Conservation (phyloP, 2,329 filamentous ascomycete species). For the Geosmithia flava region DNA sequence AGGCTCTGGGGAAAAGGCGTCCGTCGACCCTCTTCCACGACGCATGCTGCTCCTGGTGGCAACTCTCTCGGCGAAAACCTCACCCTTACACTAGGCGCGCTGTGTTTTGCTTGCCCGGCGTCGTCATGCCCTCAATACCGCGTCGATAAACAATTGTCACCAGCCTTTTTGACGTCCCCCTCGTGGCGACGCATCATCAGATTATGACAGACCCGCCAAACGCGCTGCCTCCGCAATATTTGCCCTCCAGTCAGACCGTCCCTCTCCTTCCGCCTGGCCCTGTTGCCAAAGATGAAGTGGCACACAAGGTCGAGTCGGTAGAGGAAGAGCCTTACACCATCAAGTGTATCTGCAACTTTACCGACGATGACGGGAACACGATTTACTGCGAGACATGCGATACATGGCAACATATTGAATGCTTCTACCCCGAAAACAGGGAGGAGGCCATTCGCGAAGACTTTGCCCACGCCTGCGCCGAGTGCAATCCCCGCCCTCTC, state of each 20-base stretch:
- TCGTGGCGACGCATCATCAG: constrained; percentile 32
- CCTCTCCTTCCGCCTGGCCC: constrained; percentile 17
- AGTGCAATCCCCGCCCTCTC: constrained; percentile 69
- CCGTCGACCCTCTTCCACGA: not conserved
- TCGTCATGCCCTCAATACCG: constrained; percentile 47
- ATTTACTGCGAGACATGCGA: constrained; percentile 94
- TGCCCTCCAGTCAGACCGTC: constrained; percentile 40
- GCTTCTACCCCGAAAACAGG: constrained; percentile 72
- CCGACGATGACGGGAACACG: constrained; percentile 93
- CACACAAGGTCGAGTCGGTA: constrained; percentile 35
- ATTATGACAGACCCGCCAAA: constrained; percentile 52
- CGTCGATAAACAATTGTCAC: constrained; percentile 34
- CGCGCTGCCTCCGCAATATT: constrained; percentile 40
- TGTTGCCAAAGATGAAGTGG: constrained; percentile 25
- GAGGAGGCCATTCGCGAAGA: constrained; percentile 58
- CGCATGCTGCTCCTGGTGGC: constrained; percentile 11
- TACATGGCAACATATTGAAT: constrained; percentile 97
- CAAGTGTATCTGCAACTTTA: constrained; percentile 91
- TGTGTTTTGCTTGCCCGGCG: constrained; percentile 25
- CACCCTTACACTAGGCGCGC: constrained; percentile 16
- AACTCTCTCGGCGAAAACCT: constrained; percentile 8
- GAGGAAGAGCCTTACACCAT: constrained; percentile 85
- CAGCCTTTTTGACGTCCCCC: constrained; percentile 19
- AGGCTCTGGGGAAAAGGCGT: not conserved
- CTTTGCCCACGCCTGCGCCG: constrained; percentile 75